Base-by-base conservation (phyloP, 345 rosid species). In the Gossypium thurberi region DNA sequence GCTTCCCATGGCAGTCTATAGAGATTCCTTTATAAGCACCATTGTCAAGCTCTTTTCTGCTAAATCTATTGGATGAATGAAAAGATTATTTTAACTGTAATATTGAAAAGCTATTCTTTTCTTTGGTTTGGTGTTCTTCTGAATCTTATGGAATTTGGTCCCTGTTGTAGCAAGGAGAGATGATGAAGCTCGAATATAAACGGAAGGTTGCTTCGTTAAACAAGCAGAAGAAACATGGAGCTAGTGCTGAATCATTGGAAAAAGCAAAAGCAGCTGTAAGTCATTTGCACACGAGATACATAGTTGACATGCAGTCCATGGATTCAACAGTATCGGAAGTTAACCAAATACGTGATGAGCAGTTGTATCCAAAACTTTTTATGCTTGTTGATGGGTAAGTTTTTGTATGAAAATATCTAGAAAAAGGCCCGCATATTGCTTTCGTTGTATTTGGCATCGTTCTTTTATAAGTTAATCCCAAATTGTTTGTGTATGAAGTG, bases 251-350 rank as follows among this genome's bases (percentile, higher is more conserved):
- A 75, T 85, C 98, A n/a, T 76, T 92, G 78, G 98, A 95, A 81
- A 92, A 90, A 86, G 88, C 94, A 58, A 95, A 92, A 78, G 98
- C 97, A 13, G 96, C 94, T 0, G 99, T 92, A 48, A 87, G 91
- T 72, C 98, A 95, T 83, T 79, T 95, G 72, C 98, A 92, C 69
- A 92, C 98, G 0, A 88, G 90, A 82, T 95, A 92, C 75, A 86
- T 95, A 13, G 99, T 95, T 71, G 99, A 95, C 79, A 92, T 95
- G 99, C 99, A 95, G 65, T 92, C 99, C 17, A 87, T 95, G 94
- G 98, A 95, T 79, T 95, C 98, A 4, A 91, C 98, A 2, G 96
- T 88, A 65, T 85, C 89, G 2, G 99, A 95, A 88, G 93, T 95
- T 60, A 88, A 91, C 79, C 91, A 83, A 50, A 82, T 95, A 73